phyloP scores from a whole-genome alignment of 805 yeast species.

The Yarrowia hollandica region DNA sequence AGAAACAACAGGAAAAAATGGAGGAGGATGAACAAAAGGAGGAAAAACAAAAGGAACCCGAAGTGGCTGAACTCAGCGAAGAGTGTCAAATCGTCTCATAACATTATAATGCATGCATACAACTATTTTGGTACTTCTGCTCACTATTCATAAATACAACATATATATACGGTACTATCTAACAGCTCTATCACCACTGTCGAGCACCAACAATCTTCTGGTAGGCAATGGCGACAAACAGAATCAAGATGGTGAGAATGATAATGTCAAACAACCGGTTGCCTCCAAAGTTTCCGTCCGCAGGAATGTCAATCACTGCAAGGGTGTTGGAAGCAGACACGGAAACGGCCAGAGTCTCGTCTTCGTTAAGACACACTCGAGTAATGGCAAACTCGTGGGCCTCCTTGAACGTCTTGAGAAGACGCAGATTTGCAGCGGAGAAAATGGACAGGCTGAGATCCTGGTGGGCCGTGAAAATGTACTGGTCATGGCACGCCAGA shows the following conservation, averaged over 20 bases:
- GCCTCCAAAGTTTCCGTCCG: constrained; percentile 34
- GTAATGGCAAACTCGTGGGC: constrained; percentile 82
- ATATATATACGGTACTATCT: neutral
- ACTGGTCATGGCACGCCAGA: constrained; percentile 50
- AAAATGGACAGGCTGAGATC: constrained; percentile 67
- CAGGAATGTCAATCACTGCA: constrained; percentile 60
- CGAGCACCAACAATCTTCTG: constrained; percentile 41
- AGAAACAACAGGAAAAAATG: neutral
- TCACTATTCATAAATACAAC: constrained; percentile 2
- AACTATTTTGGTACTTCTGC: too few relatives aligned
- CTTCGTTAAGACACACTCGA: constrained; percentile 64
- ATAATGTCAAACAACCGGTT: constrained; percentile 32
- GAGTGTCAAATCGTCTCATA: neutral
- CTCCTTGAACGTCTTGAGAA: constrained; percentile 53
- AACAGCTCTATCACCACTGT: constrained; percentile 29
- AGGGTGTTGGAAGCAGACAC: constrained; percentile 77
- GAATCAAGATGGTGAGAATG: constrained; percentile 38
- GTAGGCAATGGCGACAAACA: constrained; percentile 34
- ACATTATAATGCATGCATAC: constrained; percentile 9
- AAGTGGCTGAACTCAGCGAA: neutral
- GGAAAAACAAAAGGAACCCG: neutral
- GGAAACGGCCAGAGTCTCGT: constrained; percentile 65
- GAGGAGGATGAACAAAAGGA: neutral
- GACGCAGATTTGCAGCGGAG: constrained; percentile 52
- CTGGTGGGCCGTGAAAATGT: constrained; percentile 60